Base-by-base conservation (phyloP, 2,329 filamentous ascomycete genomes). In the Calonectria hawksworthii region DNA sequence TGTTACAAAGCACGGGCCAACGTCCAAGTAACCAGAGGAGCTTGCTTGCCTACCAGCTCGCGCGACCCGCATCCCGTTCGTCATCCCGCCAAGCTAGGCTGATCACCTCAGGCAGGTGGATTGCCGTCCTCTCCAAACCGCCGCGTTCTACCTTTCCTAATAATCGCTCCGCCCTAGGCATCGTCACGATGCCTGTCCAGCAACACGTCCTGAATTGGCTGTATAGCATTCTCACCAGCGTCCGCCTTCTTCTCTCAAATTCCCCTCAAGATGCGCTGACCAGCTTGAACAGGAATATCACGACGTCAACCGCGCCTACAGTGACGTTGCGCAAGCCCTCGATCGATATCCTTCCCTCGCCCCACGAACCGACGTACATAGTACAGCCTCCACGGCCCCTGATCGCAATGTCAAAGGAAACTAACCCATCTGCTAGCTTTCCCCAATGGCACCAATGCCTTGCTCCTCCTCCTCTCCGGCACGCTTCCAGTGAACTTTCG, bases 141-240 rank as follows among this genome's bases (percentile, higher is more conserved):
- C 51, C 28, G 28, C 10, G 41, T 36, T 30, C 36, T 51, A 30
- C n/a, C 52, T 38, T 34, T 56, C 28, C 30, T 64, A 68, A 67
- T 61, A 16, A 52, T 28, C 23, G 73, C 64, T 52, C 47, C 34
- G 61, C 54, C 67, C 26, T n/a, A 61, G 70, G 16, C 47, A 50
- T 64, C 28, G 36, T 66, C 82, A 87, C 82, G 74, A 92, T 92
- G 89, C 92, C 93, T 80, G 94, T 98, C 83, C 94, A 95, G 81
- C 96, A 98, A 86, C 94, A 96, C 87, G 94, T 98, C 75, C 90
- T 99, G 82, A 96, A 96, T 87, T 99, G 96, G 96, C 92, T 99
- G 8, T 98, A 98, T 87, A 97, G 95, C 86, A 93, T 98, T 71
- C 87, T 99, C 73, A 95, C 94, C 52, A 95, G 93, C 81, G 94